Base-by-base conservation (phyloP, 176 grass and related monocot genomes). In the Aegilops speltoides region DNA sequence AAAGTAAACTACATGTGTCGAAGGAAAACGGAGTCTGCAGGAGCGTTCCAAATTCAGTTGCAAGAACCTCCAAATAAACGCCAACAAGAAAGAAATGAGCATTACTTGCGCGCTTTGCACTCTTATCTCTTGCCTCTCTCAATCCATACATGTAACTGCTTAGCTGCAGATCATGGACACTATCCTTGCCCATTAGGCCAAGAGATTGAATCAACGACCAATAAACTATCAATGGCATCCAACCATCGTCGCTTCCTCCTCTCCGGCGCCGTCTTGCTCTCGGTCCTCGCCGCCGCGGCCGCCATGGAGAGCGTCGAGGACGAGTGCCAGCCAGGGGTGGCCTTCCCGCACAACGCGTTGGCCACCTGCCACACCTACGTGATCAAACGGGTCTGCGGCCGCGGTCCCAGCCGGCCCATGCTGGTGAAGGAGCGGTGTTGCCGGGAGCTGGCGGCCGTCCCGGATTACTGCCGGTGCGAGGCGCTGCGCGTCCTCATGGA, bases 401-500 rank as follows among this genome's bases (percentile, higher is more conserved):
- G 13, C 84, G 77, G 24, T 5, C 77, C 59, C 8, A 2, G 77
- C 6, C 52, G 11, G 19, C 65, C 50, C n/a, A 9, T 36, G 60
- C 26, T 25, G 73, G 28, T 52, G 20, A 77, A 65, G 73, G 22
- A 22, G 28, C 29, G 20, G 20, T 85, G 73, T 9, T 85, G 83
- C 83, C 8, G 45, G 29, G 62, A 85, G 74, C 83, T 85, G 45
- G 61, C 14, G 31, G 31, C 10, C 41, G 8, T 85, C 62, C 29
- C 22, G 73, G 12, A 22, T 8, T 8, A 36, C 2, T 85, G 74
- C 74, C 74, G 83, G 14, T 85, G 83, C 83, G 12, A 68, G 84
- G 84, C 84, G 23, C 75, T 86, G 75, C 45, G 48, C 2, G 8
- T 54, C 13, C 13, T 87, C 68, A 66, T 81, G 68, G 85, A 87